These are phyloP conservation scores for Carex scoparia DNA, from an alignment of 176 grass and related monocot genomes.

Conservation along the genomic window DNA sequence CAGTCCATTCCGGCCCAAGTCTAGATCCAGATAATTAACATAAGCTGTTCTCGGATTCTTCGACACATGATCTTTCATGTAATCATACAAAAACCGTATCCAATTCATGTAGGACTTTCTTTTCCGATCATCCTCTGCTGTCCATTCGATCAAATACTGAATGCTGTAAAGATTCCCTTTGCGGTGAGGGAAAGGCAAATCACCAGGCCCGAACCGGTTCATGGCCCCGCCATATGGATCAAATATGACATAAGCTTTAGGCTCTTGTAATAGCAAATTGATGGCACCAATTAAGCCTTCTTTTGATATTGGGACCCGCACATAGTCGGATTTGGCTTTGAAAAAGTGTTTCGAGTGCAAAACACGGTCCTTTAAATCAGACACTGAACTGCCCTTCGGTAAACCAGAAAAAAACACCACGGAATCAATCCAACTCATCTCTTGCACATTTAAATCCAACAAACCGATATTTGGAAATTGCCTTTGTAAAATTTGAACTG, in stretches of 20 bases:
- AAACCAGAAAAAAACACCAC: slow-evolving; percentile 57
- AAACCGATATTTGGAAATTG: slow-evolving; percentile 40
- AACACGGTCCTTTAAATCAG: slow-evolving; percentile 37
- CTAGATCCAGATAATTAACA: slow-evolving; percentile 85
- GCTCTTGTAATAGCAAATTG: slow-evolving; percentile 24
- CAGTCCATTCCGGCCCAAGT: slow-evolving; percentile 38
- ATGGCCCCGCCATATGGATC: slow-evolving; percentile 85
- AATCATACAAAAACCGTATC: slow-evolving; percentile 38
- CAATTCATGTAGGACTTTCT: slow-evolving; percentile 45
- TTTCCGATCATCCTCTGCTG: not conserved
- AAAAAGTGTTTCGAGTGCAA: slow-evolving; percentile 53
- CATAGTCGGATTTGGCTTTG: slow-evolving; percentile 80
- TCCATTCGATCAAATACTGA: slow-evolving; percentile 61
- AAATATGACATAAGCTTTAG: slow-evolving; percentile 61
- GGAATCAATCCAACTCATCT: slow-evolving; percentile 87
- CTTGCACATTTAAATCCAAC: slow-evolving; percentile 2
- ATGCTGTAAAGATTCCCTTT: slow-evolving; percentile 53
- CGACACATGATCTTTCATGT: slow-evolving; percentile 38
- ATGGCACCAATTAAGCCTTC: slow-evolving; percentile 15
- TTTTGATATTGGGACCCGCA: slow-evolving; percentile 23
- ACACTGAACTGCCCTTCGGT: slow-evolving; percentile 32
- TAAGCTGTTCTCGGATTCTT: slow-evolving; percentile 44
- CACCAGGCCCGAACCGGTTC: slow-evolving; percentile 21
- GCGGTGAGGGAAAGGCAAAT: slow-evolving; percentile 62
- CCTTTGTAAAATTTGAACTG: slow-evolving; percentile 1